phyloP scores from a whole-genome alignment of 768 basidiomycete genomes.

The Daedaleopsis nitida region DNA sequence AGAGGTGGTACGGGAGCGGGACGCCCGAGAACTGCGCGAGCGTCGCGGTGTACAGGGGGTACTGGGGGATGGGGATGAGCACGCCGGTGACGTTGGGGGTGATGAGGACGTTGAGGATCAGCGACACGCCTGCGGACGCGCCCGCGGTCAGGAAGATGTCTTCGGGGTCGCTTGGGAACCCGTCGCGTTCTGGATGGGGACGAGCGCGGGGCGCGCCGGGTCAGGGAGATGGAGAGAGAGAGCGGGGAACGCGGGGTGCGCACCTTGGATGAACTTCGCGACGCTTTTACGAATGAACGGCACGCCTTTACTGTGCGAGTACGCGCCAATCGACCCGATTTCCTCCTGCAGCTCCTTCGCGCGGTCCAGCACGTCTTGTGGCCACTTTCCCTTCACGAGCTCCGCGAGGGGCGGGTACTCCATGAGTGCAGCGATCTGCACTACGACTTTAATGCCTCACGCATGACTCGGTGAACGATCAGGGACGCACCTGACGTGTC shows the following conservation, averaged over 20 bases:
- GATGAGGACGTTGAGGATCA: slow-evolving; percentile 80
- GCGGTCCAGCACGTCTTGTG: slow-evolving; percentile 80
- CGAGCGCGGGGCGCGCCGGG: neutral
- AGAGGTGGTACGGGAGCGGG: slow-evolving; percentile 85
- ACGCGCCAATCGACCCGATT: slow-evolving; percentile 93
- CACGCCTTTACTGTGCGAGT: slow-evolving; percentile 94
- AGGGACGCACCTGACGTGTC: slow-evolving; percentile 70
- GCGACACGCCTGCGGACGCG: slow-evolving; percentile 92
- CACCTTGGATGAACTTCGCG: slow-evolving; percentile 87
- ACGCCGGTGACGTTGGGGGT: slow-evolving; percentile 68
- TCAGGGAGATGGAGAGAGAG: neutral
- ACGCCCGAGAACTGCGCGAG: slow-evolving; percentile 84
- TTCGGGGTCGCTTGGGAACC: slow-evolving; percentile 77
- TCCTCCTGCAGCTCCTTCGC: slow-evolving; percentile 79
- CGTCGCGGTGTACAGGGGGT: slow-evolving; percentile 95
- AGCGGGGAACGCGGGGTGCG: slow-evolving; percentile 23
- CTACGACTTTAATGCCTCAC: neutral
- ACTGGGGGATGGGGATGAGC: slow-evolving; percentile 97
- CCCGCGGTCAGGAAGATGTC: slow-evolving; percentile 95
- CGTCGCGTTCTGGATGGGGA: slow-evolving; percentile 73
- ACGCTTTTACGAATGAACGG: slow-evolving; percentile 86
- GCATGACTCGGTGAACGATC: neutral
- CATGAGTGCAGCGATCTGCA: slow-evolving; percentile 83
- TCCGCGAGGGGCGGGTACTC: slow-evolving; percentile 88
- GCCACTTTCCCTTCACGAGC: slow-evolving; percentile 78